Evolutionary conservation across 2,329 filamentous ascomycete genomes (phyloP).

Genomic region (Microcyclosporella mali): DNA sequence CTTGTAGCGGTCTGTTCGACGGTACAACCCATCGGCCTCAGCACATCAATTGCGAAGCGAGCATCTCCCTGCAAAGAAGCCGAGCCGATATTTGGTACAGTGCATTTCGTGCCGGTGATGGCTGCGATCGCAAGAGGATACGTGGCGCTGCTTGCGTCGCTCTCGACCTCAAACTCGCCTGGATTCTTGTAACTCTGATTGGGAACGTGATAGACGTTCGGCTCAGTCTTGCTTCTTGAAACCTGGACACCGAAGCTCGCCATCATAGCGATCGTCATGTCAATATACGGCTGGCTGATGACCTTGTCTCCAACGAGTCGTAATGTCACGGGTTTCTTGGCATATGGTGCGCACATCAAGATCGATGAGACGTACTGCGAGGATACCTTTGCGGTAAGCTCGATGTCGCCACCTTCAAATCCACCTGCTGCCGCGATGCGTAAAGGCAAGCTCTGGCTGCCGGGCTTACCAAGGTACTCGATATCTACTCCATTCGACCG

Average conservation of each 20-base stretch:
- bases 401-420: conserved; percentile 78
- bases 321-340: conserved; percentile 85
- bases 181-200: conserved; percentile 79
- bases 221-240: conserved; percentile 66
- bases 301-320: conserved; percentile 92
- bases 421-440: conserved; percentile 76
- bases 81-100: conserved; percentile 91
- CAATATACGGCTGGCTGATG: conserved; percentile 93
- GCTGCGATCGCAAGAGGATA: conserved; percentile 92
- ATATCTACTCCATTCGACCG: conserved; percentile 80
- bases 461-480: conserved; percentile 75
- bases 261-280: conserved; percentile 99
- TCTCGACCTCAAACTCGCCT: conserved; percentile 81
- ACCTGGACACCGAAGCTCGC: conserved; percentile 79
- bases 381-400: conserved; percentile 88
- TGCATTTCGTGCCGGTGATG: conserved; percentile 92
- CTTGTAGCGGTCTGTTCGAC: conserved; percentile 79
- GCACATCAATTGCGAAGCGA: conserved; percentile 82
- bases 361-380: conserved; percentile 99
- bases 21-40: conserved; percentile 86
- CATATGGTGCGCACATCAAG: conserved; percentile 93
- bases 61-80: conserved; percentile 91
- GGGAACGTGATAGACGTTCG: conserved; percentile 91
- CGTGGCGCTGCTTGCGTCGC: conserved; percentile 94
- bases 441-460: conserved; percentile 78